These are phyloP conservation scores for Smittium mucronatum DNA, from an alignment of 371 early-diverging fungal species.

Conservation along the genomic window DNA sequence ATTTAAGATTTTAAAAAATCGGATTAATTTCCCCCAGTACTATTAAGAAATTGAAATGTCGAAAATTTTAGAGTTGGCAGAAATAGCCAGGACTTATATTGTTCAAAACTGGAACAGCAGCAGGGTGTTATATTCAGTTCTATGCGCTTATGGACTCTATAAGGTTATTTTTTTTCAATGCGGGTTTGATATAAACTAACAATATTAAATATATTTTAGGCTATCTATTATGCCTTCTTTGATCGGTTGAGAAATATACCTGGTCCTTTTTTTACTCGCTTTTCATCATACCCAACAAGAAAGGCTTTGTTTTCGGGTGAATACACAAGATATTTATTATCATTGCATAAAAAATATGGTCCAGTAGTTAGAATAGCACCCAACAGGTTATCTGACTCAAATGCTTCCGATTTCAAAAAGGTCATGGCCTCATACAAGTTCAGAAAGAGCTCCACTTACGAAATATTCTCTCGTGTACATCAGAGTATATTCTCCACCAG, in stretches of 20 bases:
- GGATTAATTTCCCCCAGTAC: too few species aligned
- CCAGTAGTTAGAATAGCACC: constrained; percentile 19
- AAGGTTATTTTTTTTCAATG: too few species aligned
- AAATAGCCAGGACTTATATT: too few species aligned
- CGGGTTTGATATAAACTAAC: too few species aligned
- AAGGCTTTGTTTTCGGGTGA: constrained; percentile 15
- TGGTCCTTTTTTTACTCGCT: constrained; percentile 15
- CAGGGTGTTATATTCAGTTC: too few species aligned
- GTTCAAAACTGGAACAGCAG: too few species aligned
- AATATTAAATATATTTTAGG: too few species aligned
- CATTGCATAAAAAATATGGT: constrained; percentile 23
- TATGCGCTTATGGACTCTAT: too few species aligned
- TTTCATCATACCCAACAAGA: constrained; percentile 20
- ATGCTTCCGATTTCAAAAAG: background rate
- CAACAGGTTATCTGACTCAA: background rate
- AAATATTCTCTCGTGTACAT: background rate
- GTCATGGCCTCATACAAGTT: background rate
- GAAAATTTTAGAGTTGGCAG: too few species aligned
- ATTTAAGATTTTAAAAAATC: too few species aligned
- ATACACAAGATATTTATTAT: constrained; percentile 12
- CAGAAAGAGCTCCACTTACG: background rate
- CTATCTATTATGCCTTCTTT: background rate
- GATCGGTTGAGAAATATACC: constrained; percentile 21
- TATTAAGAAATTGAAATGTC: too few species aligned
- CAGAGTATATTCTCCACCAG: constrained; percentile 5